Evolutionary conservation across 2,329 filamentous ascomycete genomes (phyloP).

Genomic region (Diaporthe helianthi): DNA sequence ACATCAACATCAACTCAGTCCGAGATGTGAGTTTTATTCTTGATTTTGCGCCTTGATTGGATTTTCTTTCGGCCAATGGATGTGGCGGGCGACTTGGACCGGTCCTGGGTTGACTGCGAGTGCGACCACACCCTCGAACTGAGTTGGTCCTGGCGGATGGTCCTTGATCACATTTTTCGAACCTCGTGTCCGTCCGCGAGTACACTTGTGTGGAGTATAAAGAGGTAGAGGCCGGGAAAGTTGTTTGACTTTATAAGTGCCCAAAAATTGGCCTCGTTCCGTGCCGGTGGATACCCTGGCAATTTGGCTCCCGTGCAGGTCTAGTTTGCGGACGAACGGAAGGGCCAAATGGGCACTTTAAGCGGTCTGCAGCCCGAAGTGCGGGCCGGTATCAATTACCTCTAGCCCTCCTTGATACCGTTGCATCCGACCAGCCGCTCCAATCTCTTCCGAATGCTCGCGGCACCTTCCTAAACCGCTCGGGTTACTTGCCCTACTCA

Average conservation of each 20-base stretch:
- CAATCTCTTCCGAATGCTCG: constrained; percentile 27
- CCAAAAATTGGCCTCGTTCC: constrained; percentile 22
- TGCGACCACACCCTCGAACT: constrained; percentile 3
- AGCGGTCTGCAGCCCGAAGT: constrained; percentile 28
- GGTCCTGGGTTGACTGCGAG: constrained; percentile 25
- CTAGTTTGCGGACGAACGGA: constrained; percentile 34
- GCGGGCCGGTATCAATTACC: constrained; percentile 33
- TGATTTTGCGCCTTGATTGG: constrained; percentile 37
- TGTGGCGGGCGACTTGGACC: constrained; percentile 2
- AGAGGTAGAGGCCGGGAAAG: not conserved
- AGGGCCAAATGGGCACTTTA: constrained; percentile 28
- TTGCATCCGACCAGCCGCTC: constrained; percentile 32
- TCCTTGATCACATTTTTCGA: not conserved
- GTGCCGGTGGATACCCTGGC: constrained; percentile 31
- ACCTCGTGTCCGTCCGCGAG: not conserved
- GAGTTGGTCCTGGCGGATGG: not conserved
- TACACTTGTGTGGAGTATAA: not conserved
- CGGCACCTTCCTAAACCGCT: constrained; percentile 36
- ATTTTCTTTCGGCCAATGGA: not conserved
- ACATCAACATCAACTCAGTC: constrained; percentile 99
- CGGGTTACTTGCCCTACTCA: constrained; percentile 36
- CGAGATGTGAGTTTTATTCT: constrained; percentile 79
- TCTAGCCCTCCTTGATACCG: constrained; percentile 21
- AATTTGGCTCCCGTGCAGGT: constrained; percentile 28
- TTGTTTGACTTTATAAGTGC: constrained; percentile 20